Conservation (phyloP, 1,139 yeast genomes). For the Meyerozyma sp. region DNA sequence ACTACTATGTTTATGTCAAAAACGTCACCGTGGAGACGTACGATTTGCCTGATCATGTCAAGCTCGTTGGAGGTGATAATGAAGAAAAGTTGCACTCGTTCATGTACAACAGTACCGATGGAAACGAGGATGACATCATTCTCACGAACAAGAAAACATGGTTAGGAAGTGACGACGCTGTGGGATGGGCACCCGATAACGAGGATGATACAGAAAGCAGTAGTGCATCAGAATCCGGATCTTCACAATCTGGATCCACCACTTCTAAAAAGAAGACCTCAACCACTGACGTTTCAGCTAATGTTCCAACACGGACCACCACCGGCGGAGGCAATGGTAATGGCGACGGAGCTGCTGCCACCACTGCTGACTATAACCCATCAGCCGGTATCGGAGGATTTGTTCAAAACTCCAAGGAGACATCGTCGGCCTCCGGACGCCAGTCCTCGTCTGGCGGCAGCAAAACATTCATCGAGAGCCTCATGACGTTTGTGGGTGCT, state of each 20-base stretch:
- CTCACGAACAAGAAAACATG: slow-evolving; percentile 58
- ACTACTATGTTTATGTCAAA: slow-evolving; percentile 64
- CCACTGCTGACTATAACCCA: slow-evolving; percentile 5
- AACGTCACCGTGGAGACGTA: slow-evolving; percentile 61
- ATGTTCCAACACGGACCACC: slow-evolving; percentile 9
- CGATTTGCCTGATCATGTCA: slow-evolving; percentile 54
- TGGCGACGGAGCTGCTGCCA: slow-evolving; percentile 5
- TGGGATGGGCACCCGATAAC: slow-evolving; percentile 59
- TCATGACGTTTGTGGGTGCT: neutral
- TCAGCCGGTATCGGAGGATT: slow-evolving; percentile 27
- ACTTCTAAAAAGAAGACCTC: slow-evolving; percentile 7
- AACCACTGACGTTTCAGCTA: slow-evolving; percentile 8
- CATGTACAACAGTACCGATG: slow-evolving; percentile 48
- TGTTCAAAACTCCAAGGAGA: slow-evolving; percentile 22
- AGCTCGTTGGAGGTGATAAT: slow-evolving; percentile 32
- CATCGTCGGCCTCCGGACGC: slow-evolving; percentile 7
- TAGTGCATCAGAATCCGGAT: slow-evolving; percentile 8
- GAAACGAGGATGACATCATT: slow-evolving; percentile 39
- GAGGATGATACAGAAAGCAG: slow-evolving; percentile 11
- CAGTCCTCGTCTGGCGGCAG: neutral
- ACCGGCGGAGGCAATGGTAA: slow-evolving; percentile 6
- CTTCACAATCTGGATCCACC: slow-evolving; percentile 8
- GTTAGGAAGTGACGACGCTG: slow-evolving; percentile 50
- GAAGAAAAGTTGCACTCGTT: slow-evolving; percentile 40
- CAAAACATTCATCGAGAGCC: neutral